Evolutionary conservation across 495 filamentous ascomycete genomes (phyloP).

Genomic region (Trichoderma orchidacearum): DNA sequence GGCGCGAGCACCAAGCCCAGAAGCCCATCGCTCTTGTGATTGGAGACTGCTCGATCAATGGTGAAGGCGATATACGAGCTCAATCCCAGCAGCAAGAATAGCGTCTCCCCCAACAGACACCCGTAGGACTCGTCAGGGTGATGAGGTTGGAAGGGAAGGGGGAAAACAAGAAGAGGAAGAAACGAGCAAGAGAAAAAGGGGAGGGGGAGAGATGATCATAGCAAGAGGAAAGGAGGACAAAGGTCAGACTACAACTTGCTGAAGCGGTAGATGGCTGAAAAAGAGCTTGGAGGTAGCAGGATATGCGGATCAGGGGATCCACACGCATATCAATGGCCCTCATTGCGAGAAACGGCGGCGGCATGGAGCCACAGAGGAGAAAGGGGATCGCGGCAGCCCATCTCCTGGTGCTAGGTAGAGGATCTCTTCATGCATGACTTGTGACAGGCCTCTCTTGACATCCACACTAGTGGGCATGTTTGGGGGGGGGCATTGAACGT

Average conservation of each 20-base stretch:
- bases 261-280: constrained; percentile 2
- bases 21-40: constrained; percentile 24
- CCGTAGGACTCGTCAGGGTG: too few species aligned
- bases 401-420: too few species aligned
- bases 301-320: neutral
- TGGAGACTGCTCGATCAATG: constrained; percentile 5
- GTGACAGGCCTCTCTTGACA: too few species aligned
- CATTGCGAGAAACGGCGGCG: neutral
- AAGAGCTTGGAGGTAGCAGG: neutral
- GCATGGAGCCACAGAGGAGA: neutral
- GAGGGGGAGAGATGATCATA: constrained; percentile 6
- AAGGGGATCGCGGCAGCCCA: too few species aligned
- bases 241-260: neutral
- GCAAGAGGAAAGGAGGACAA: constrained; percentile 3
- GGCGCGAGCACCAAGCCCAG: constrained; percentile 32
- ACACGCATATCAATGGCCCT: neutral
- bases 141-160: constrained; percentile 9
- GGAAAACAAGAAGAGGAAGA: constrained; percentile 9
- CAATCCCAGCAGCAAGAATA: too few species aligned
- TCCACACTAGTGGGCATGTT: neutral
- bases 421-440: too few species aligned
- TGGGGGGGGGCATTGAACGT: too few species aligned
- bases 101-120: too few species aligned
- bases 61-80: constrained; percentile 1
- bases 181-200: constrained; percentile 7